Base-by-base conservation (phyloP, 495 filamentous ascomycete species). In the Friedmanniomyces simplex region DNA sequence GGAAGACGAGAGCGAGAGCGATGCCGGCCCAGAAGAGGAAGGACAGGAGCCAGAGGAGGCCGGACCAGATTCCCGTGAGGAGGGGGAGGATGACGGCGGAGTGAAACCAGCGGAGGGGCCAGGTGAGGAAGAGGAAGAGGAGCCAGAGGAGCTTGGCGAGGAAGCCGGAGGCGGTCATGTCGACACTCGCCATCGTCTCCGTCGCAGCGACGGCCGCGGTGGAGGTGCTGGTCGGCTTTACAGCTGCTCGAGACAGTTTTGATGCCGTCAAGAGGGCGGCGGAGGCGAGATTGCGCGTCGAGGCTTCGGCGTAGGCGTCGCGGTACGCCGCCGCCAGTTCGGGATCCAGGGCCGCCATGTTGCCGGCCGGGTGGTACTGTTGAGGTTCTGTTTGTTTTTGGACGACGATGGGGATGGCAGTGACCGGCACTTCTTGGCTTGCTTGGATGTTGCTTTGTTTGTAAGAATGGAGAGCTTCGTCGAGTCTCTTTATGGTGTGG, bases 401-500 rank as follows among this genome's bases (percentile, higher is more conserved):
- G 4, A 16, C 39, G 11, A 24, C 20, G 7, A 18, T 18, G 13
- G 37, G 22, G 20, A 12, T 32, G 13, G 30, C 10, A 41, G 21
- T 42, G 51, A 30, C 53, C 37, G 24, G 39, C 37, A 18, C 7
- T 45, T 2, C 39, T 47, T 55, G 39, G 12, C 26, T 14, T 39
- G 37, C 11, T n/a, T 32, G n/a, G 2, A 21, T 55, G 2, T 45
- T 21, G 16, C 24, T 48, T 32, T 55, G 32, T 55, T 32, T 55
- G 42, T 10, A 10, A 5, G 32, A 18, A 26, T 1, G 14, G n/a
- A 21, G 34, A 28, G 34, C 6, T 43, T 49, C 4, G 49, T 52
- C 49, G 30, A 37, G 49, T 18, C 26, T 47, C 53, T 55, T 55
- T 55, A 20, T 47, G 18, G 24, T 6, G 14, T 46, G 16, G 53